These are phyloP conservation scores for Corymbia citriodora DNA, from an alignment of 441 rosid genomes.

Conservation along the genomic window DNA sequence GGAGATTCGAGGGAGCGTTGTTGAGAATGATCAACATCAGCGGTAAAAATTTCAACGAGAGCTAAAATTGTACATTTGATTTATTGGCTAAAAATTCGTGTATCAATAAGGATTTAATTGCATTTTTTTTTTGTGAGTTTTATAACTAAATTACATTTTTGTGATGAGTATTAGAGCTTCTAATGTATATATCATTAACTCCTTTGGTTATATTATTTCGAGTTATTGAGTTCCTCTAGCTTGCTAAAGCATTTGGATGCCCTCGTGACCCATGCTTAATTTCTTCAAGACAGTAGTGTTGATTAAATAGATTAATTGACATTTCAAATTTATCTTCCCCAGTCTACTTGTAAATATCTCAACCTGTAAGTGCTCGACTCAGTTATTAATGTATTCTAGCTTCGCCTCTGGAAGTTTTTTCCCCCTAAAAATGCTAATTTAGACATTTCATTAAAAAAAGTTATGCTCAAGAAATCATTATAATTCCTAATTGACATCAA, in stretches of 20 bases:
- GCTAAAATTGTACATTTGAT: neutral
- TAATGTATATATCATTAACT: accelerated
- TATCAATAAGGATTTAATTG: accelerated
- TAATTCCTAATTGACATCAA: accelerated
- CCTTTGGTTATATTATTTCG: neutral
- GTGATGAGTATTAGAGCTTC: accelerated
- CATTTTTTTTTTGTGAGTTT: too few species aligned
- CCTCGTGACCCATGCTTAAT: neutral
- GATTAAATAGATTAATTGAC: neutral
- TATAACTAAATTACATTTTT: neutral
- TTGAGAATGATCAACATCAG: neutral
- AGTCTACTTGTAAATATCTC: neutral
- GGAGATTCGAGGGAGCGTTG: neutral
- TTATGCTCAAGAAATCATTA: neutral
- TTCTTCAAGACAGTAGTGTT: neutral
- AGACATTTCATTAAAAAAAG: neutral
- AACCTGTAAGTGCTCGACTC: accelerated
- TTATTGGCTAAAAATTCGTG: neutral
- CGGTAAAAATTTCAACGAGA: neutral
- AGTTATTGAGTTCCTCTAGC: neutral
- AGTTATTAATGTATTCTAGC: neutral
- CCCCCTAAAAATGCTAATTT: neutral
- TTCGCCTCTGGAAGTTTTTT: neutral
- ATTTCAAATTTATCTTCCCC: neutral
- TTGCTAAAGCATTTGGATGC: neutral